Evolutionary conservation across 1,284 basidiomycete genomes (phyloP).

Genomic region (Coriolopsis trogii): DNA sequence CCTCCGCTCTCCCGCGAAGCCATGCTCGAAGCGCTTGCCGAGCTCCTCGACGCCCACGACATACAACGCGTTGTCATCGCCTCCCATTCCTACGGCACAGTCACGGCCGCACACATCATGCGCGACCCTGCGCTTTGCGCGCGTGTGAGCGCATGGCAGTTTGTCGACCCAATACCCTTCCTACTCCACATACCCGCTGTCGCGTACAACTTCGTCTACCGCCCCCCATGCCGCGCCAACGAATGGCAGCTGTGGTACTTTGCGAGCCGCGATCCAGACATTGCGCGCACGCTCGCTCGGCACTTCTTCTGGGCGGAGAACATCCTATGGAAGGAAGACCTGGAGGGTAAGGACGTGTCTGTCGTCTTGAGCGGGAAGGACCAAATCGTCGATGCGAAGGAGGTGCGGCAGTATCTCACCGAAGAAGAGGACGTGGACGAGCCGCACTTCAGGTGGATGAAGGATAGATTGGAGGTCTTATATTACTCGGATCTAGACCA

Average conservation of each 20-base stretch:
- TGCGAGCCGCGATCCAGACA: constrained; percentile 61
- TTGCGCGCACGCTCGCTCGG: constrained; percentile 56
- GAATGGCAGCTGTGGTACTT: constrained; percentile 75
- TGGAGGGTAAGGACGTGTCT: constrained; percentile 35
- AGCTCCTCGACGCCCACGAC: constrained; percentile 47
- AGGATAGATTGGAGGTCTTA: constrained; percentile 48
- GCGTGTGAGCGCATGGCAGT: constrained; percentile 45
- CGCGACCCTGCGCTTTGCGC: constrained; percentile 35
- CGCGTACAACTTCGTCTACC: constrained; percentile 69
- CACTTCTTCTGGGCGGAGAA: constrained; percentile 70
- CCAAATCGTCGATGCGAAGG: constrained; percentile 57
- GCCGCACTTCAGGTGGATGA: constrained; percentile 37
- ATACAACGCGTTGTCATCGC: constrained; percentile 48
- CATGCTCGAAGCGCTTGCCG: constrained; percentile 40
- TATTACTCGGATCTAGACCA: constrained; percentile 58
- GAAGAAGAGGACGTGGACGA: constrained; percentile 38
- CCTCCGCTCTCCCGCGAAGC: constrained; percentile 43
- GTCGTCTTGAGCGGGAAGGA: constrained; percentile 57
- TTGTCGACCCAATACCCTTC: constrained; percentile 68
- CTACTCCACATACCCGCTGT: constrained; percentile 62
- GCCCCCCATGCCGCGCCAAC: constrained; percentile 51
- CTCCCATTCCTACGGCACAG: constrained; percentile 68
- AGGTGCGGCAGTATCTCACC: constrained; percentile 56
- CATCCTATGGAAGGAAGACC: constrained; percentile 61
- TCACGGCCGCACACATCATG: constrained; percentile 51